Base-by-base conservation (phyloP, 805 yeast genomes). In the Sugiyamaella americana region DNA sequence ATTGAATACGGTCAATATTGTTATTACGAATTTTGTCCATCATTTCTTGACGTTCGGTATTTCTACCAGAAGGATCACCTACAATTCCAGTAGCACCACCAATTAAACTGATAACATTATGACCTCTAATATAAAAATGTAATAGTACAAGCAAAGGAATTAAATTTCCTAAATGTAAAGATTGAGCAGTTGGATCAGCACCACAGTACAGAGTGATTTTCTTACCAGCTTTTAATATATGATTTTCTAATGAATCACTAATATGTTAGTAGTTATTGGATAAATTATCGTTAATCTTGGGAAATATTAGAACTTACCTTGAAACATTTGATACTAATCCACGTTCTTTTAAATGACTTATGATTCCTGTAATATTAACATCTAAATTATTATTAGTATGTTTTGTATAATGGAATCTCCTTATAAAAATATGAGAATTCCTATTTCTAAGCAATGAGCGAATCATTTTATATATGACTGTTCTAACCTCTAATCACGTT, bases 21-120 rank as follows among this genome's bases (percentile, higher is more conserved):
- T 63, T 63, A 30, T 67, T 54, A 44, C 91, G 68, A 4, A 69
- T 72, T 2, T 67, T 60, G 3, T 68, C 70, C n/a, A 70, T 79
- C 71, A 89, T 73, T 13, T 65, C 69, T 8, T 67, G 63, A 47
- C 98, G 72, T 59, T 88, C 97, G 0, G 89, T 78, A 0, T 74
- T 68, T 55, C 96, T 73, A 0, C 98, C 98, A 44, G 96, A 86
- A 5, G 98, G 98, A 63, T 93, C 98, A 5, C 98, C 98, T 1
- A 93, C 95, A 10, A 77, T 75, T 5, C 96, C 98, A 0, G 98
- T 93, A 4, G 98, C 98, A 1, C 70, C 71, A 3, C 69, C 71
- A 5, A 93, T 88, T 4, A 91, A 64, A 0, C 91, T 87, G 4
- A 82, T 78, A n/a, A 87, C 78, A 50, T 77, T 75, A 61, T 88